Conservation (phyloP, 2,329 filamentous ascomycete species). For the Microthyrium microscopicum region DNA sequence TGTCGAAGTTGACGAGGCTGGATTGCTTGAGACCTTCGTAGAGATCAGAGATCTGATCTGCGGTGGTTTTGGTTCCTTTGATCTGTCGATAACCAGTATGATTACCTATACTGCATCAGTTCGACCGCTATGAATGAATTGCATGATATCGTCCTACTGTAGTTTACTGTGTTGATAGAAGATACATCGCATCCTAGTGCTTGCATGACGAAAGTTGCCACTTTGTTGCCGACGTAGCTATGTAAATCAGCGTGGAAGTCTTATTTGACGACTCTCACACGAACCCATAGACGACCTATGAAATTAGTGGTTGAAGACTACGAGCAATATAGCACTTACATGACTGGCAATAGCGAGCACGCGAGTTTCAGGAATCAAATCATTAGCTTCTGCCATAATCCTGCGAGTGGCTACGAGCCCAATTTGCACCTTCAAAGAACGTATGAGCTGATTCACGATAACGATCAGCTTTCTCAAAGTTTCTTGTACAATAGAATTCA, state of each 20-base stretch:
- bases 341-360: slow-evolving; percentile 87
- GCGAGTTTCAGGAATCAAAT: slow-evolving; percentile 42
- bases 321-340: slow-evolving; percentile 40
- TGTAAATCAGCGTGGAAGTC: not conserved
- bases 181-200: slow-evolving; percentile 85
- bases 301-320: slow-evolving; percentile 11
- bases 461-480: too few species aligned
- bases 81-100: slow-evolving; percentile 85
- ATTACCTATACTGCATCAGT: slow-evolving; percentile 46
- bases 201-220: slow-evolving; percentile 90
- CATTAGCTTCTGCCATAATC: too few species aligned
- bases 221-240: slow-evolving; percentile 95
- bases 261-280: slow-evolving; percentile 17
- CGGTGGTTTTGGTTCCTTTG: slow-evolving; percentile 67
- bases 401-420: too few species aligned
- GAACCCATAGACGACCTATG: slow-evolving; percentile 58
- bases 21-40: slow-evolving; percentile 74
- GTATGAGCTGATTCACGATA: too few species aligned
- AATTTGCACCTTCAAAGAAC: too few species aligned
- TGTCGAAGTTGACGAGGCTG: slow-evolving; percentile 75
- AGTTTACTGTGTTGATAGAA: slow-evolving; percentile 90
- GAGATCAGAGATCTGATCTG: slow-evolving; percentile 66
- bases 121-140: not conserved
- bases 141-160: slow-evolving; percentile 46
- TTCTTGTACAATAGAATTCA: too few species aligned